Base-by-base conservation (phyloP, 139 green algal species). In the Yamagishiella unicocca region DNA sequence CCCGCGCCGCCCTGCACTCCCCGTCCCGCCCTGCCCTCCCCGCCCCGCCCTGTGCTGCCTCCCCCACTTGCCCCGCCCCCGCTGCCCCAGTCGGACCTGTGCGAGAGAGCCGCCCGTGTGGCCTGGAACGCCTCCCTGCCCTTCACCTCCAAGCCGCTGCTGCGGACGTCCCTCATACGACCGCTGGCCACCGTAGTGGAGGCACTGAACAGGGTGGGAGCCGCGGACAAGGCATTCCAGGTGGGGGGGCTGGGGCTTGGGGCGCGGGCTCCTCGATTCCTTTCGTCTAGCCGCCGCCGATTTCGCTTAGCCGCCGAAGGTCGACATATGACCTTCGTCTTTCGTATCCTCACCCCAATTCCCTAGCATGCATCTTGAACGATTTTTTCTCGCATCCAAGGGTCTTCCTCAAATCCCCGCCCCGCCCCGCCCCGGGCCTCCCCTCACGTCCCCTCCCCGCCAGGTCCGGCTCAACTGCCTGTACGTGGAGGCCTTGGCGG, bases 401-500 rank as follows among this genome's bases (percentile, higher is more conserved):
- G n/a, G 64, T 17, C 12, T 58, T 58, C 12, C 50, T 58, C 14
- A 58, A 67, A 17, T 22, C 58, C 17, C 6, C 64, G 6, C 64
- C 64, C 68, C 68, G 4, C 37, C 68, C 14, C 35, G 37, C 68
- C 35, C 19, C 35, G 21, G 10, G 37, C 35, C n/a, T n/a, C n/a
- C n/a, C n/a, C n/a, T n/a, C n/a, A n/a, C n/a, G 10, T 76, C 68
- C 68, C 35, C 4, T 17, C 40, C 40, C 25, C 38, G 78, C 12
- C 92, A 95, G 92, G 90, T 95, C 66, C 62, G 71, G 10, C 64
- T 92, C 42, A 92, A 93, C 46, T 88, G 88, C 35, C 81, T 95
- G 54, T 82, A 93, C 43, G 53, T 92, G 42, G 91, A 93, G 83
- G 89, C 89, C 54, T 68, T 95, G 66, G 82, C 88, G 25, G 84